Evolutionary conservation across 352 stramenopile species (phyloP), one percentile per base, ranked within the genome.

Genomic region (Thalassiosira exigua): DNA sequence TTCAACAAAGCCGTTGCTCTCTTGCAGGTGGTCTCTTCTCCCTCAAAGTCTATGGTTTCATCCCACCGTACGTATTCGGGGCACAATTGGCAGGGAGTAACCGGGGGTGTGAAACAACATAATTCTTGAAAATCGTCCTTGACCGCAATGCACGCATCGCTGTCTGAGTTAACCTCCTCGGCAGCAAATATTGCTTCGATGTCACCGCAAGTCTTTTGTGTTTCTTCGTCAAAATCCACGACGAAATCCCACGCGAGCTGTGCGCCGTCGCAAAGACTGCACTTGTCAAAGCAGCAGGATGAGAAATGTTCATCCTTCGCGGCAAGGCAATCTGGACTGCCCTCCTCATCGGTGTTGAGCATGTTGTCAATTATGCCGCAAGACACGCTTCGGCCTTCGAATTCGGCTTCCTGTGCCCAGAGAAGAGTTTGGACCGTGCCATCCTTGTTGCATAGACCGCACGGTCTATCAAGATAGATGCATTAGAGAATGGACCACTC

Each of bases 251-350:
- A 85, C 22, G 70, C 75, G 24, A 88, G 62, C 22, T 77, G 67
- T 14, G 56, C 33, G 24, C 54, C 41, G 14, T 70, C 81, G 42
- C 81, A 88, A 12, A 88, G 68, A 46, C 24, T 74, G 42, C 81
- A 88, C 59, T 85, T 84, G 51, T 77, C 71, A 51, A 85, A 88
- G 64, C 81, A 88, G 30, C 81, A 87, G 26, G 22, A 48, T 1
- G 82, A 66, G 60, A 75, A 81, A 39, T 69, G 61, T 19, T 11
- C 29, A 26, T 79, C 69, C 64, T 60, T 76, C 9, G 76, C 26
- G 11, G 66, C 46, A 57, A 22, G 17, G 29, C 80, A 87, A 39
- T 48, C 46, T 7, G 58, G 48, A 57, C 62, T 84, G 21, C 46
- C 42, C 21, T 81, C 68, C 27, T 81, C 66, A 41, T 82, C 74